These are phyloP conservation scores for Phaseolus lunatus DNA, from an alignment of 306 rosid species.

Conservation along the genomic window DNA sequence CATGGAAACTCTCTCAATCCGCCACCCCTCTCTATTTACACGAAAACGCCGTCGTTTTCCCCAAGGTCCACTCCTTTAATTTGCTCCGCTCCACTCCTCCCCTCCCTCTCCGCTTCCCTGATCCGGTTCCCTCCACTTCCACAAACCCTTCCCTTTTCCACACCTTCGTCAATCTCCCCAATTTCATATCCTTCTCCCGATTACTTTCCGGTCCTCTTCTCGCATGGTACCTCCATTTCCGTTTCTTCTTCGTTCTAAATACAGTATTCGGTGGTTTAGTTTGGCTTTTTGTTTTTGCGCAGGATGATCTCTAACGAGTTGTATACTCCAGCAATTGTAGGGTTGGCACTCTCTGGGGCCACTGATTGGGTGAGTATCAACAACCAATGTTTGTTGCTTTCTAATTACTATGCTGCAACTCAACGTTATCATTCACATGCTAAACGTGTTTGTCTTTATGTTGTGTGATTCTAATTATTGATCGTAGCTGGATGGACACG, in stretches of 20 bases:
- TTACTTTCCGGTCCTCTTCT: constrained; percentile 85
- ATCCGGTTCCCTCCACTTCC: constrained; percentile 49
- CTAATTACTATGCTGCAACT: background rate
- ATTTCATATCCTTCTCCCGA: constrained; percentile 72
- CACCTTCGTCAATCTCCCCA: constrained; percentile 76
- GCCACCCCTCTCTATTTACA: constrained; percentile 79
- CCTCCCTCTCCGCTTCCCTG: constrained; percentile 53
- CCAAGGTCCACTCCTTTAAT: constrained; percentile 57
- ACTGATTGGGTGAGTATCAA: constrained; percentile 94
- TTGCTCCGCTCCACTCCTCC: constrained; percentile 55
- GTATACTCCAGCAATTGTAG: constrained; percentile 80
- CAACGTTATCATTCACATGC: background rate
- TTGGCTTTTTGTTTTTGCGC: background rate
- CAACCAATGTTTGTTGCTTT: background rate
- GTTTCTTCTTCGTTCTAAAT: background rate
- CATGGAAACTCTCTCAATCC: constrained; percentile 94
- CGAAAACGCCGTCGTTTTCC: constrained; percentile 63
- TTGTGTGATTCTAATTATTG: background rate
- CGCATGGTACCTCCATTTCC: constrained; percentile 65
- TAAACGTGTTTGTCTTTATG: constrained; percentile 19
- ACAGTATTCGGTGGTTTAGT: constrained; percentile 1
- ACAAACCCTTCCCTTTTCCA: constrained; percentile 35
- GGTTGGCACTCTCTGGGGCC: constrained; percentile 83
- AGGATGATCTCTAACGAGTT: constrained; percentile 86
- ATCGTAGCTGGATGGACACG: constrained; percentile 80